Conservation (phyloP, 352 stramenopile species). For the Pythium rishiriense region DNA sequence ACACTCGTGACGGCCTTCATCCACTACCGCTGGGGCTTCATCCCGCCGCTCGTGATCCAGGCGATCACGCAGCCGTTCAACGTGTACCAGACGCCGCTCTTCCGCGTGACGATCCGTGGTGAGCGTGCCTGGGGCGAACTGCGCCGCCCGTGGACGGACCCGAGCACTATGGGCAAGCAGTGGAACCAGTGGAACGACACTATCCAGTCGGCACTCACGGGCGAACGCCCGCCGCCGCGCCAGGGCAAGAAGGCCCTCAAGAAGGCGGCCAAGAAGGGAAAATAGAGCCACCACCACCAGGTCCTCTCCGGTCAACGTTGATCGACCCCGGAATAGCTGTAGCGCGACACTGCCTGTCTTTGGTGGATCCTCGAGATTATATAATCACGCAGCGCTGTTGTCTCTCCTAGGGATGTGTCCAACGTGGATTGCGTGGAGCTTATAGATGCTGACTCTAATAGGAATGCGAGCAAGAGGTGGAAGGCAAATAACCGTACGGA, state of each 20-base stretch:
- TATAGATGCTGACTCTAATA: conserved; percentile 4
- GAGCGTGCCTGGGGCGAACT: conserved; percentile 77
- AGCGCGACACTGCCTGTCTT: background rate
- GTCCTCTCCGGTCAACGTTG: background rate
- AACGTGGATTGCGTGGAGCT: background rate
- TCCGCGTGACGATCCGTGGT: conserved; percentile 60
- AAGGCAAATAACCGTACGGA: background rate
- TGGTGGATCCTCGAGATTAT: background rate
- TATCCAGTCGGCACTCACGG: conserved; percentile 63
- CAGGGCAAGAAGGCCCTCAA: conserved; percentile 72
- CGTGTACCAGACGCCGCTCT: conserved; percentile 61
- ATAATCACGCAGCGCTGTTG: background rate
- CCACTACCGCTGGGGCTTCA: conserved; percentile 82
- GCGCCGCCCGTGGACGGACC: conserved; percentile 70
- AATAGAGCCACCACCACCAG: conserved; percentile 24
- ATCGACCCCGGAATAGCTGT: conserved; percentile 24
- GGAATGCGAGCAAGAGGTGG: background rate
- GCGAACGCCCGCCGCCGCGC: conserved; percentile 42
- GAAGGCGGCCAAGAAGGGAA: conserved; percentile 64
- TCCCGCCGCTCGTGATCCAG: conserved; percentile 81
- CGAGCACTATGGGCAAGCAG: conserved; percentile 62
- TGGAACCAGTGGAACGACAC: conserved; percentile 82
- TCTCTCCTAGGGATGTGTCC: background rate
- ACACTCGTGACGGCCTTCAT: conserved; percentile 66
- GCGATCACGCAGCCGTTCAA: conserved; percentile 79